Conservation (phyloP, 495 filamentous ascomycete species). For the Acidomyces sp. region DNA sequence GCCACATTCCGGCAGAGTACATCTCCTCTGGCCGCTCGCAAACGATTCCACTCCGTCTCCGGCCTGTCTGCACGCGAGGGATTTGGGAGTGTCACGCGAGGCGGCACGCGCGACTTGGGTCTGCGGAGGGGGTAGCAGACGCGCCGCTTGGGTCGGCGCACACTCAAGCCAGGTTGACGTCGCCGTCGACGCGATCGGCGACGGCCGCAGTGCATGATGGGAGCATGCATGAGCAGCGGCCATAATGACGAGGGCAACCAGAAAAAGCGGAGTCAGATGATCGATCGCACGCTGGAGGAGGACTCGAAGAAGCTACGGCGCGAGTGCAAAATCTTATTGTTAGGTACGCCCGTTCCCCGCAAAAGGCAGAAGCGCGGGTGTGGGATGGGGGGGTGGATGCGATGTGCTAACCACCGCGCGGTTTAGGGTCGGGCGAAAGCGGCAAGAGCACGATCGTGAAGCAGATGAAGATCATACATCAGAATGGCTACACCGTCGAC, state of each 20-base stretch:
- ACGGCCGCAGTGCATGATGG: slow-evolving; percentile 48
- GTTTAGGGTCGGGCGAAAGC: slow-evolving; percentile 85
- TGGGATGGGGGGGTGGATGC: neutral
- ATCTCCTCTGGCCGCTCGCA: no score
- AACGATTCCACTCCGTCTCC: no score
- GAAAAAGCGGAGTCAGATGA: slow-evolving; percentile 86
- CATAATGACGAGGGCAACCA: slow-evolving; percentile 71
- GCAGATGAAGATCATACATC: slow-evolving; percentile 99
- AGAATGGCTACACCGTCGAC: slow-evolving; percentile 87
- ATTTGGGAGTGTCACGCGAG: no score
- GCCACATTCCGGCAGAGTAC: no score
- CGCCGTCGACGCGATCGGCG: slow-evolving; percentile 3
- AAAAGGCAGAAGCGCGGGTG: neutral
- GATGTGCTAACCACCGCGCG: slow-evolving; percentile 11
- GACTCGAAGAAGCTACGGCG: slow-evolving; percentile 77
- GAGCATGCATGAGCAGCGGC: slow-evolving; percentile 70
- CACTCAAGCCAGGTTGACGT: no score
- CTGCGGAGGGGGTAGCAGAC: no score
- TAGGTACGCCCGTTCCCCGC: slow-evolving; percentile 48
- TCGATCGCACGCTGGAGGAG: slow-evolving; percentile 84
- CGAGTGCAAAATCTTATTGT: slow-evolving; percentile 95
- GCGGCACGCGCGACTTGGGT: no score
- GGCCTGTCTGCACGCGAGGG: no score
- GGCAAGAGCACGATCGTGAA: slow-evolving; percentile 99
- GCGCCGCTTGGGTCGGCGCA: slow-evolving; percentile 8